phyloP scores from a whole-genome alignment of 345 rosid genomes.

The Corchorus capsularis region DNA sequence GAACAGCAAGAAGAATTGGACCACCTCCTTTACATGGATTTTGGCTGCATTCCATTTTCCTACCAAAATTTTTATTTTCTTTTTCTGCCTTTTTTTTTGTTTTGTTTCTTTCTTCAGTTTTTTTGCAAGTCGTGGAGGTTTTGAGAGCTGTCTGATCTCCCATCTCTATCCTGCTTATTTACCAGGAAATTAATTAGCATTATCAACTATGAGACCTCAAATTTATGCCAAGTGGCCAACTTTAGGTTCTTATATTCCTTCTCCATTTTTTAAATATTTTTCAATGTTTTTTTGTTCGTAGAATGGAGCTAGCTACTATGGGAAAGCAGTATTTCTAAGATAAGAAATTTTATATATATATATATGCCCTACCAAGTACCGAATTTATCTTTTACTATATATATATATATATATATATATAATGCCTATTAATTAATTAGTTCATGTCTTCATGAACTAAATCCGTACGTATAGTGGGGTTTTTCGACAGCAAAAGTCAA shows the following conservation, averaged over 20 bases:
- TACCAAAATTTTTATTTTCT: not conserved
- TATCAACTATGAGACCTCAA: not conserved
- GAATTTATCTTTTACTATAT: too few relatives aligned
- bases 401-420: too few relatives aligned
- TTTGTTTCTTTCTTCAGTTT: too few relatives aligned
- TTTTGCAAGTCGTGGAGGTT: not conserved
- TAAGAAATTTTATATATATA: too few relatives aligned
- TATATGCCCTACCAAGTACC: too few relatives aligned
- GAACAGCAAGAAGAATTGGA: conserved; percentile 6
- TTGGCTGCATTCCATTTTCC: not conserved
- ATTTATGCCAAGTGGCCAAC: not conserved
- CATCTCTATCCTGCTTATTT: not conserved
- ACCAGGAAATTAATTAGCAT: not conserved
- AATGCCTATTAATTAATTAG: too few relatives aligned
- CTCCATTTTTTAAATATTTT: not conserved
- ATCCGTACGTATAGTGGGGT: too few relatives aligned
- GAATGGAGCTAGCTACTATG: too few relatives aligned
- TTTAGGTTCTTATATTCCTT: not conserved
- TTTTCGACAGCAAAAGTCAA: too few relatives aligned
- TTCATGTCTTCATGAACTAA: too few relatives aligned
- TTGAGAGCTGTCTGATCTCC: not conserved
- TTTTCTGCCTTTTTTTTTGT: not conserved
- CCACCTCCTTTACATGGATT: not conserved
- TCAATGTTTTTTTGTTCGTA: too few relatives aligned
- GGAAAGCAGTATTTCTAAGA: not conserved